Conservation (phyloP, 345 rosid species). For the Isatis tinctoria region DNA sequence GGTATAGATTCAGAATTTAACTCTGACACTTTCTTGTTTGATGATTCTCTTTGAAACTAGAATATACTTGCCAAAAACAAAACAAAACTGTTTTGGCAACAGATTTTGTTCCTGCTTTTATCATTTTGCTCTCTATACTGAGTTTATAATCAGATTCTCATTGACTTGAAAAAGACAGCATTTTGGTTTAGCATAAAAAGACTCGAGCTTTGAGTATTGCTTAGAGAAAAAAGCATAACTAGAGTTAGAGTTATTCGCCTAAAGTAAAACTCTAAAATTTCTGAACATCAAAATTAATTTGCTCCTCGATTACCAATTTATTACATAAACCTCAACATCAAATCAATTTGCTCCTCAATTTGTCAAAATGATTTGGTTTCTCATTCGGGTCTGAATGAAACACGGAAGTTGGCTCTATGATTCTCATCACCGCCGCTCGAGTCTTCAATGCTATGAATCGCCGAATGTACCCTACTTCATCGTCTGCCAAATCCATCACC, state of each 20-base stretch:
- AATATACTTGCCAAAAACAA: not conserved
- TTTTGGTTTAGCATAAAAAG: too few relatives aligned
- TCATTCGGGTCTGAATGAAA: not conserved
- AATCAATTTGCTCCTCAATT: not conserved
- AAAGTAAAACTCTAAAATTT: too few relatives aligned
- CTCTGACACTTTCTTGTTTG: slow-evolving; percentile 36
- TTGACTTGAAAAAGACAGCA: not conserved
- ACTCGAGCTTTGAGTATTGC: too few relatives aligned
- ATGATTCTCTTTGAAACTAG: slow-evolving; percentile 28
- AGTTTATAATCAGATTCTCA: not conserved
- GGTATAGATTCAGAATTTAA: slow-evolving; percentile 44
- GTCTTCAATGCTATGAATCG: slow-evolving; percentile 13
- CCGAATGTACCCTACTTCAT: not conserved
- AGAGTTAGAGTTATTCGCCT: too few relatives aligned
- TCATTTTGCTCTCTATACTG: not conserved
- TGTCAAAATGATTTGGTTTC: not conserved
- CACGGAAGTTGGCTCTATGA: slow-evolving; percentile 5
- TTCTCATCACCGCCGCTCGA: slow-evolving; percentile 8
- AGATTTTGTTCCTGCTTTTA: not conserved
- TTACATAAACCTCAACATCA: too few relatives aligned
- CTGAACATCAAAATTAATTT: not conserved
- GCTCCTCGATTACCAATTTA: too few relatives aligned
- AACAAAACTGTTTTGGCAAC: not conserved
- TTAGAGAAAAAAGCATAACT: too few relatives aligned
- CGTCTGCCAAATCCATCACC: slow-evolving; percentile 8